phyloP scores from a whole-genome alignment of 257 asterid genomes.

The Lycium barbarum region DNA sequence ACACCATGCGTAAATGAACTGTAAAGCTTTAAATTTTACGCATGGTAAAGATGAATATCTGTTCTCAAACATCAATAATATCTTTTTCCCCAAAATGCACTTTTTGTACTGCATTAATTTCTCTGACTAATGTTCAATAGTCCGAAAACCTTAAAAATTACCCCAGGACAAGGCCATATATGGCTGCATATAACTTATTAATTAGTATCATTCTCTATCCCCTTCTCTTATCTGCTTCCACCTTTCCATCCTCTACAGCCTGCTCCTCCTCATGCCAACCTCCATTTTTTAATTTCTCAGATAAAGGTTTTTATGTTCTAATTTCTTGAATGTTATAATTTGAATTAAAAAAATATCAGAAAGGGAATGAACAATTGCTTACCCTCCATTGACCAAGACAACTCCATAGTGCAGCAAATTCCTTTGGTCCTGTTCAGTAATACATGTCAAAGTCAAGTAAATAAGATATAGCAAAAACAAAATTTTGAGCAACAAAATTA shows the following conservation, averaged over 20 bases:
- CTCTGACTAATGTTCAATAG: neutral
- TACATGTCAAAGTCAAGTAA: neutral
- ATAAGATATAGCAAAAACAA: neutral
- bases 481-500: neutral
- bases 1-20: neutral
- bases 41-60: neutral
- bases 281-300: neutral
- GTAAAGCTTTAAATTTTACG: neutral
- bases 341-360: neutral
- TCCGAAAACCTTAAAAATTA: neutral
- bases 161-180: neutral
- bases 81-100: neutral
- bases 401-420: constrained; percentile 78
- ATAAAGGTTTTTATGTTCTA: neutral
- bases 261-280: neutral
- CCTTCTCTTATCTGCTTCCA: neutral
- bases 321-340: neutral
- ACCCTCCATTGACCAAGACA: constrained; percentile 93
- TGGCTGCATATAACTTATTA: neutral
- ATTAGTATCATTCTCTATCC: neutral
- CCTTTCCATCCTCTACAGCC: neutral
- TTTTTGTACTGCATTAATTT: neutral
- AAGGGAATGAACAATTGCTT: constrained; percentile 31
- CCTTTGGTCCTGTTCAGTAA: constrained; percentile 67
- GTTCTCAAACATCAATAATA: neutral